phyloP scores from a whole-genome alignment of 805 yeast species.

The Cyberlindnera saturnus region DNA sequence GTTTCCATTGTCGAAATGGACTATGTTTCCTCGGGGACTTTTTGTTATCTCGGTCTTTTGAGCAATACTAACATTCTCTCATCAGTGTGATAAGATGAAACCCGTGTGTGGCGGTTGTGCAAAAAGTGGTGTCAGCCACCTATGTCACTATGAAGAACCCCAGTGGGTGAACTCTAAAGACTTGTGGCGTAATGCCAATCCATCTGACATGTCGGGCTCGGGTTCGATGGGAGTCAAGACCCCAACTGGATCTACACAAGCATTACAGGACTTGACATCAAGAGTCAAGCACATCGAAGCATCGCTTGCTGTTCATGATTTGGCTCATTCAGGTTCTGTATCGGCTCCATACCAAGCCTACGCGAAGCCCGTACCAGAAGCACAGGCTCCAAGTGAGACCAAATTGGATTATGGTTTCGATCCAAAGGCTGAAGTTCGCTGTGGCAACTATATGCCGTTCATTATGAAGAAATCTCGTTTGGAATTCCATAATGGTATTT shows the following conservation, averaged over 20 bases:
- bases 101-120: conserved; percentile 51
- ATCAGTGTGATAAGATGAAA: conserved; percentile 36
- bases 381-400: background rate
- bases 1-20: no score
- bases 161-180: conserved; percentile 49
- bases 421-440: conserved; percentile 32
- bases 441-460: conserved; percentile 40
- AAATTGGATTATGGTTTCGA: conserved; percentile 12
- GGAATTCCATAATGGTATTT: conserved; percentile 45
- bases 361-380: background rate
- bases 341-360: background rate
- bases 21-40: no score
- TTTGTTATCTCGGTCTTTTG: background rate
- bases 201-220: background rate
- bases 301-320: conserved; percentile 32
- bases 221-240: no score
- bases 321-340: conserved; percentile 11
- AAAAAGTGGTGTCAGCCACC: conserved; percentile 49
- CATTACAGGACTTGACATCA: conserved; percentile 27
- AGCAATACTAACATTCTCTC: conserved; percentile 1
- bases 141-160: conserved; percentile 52
- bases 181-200: conserved; percentile 32
- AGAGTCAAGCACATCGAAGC: conserved; percentile 43
- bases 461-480: conserved; percentile 34
- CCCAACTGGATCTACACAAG: no score